A percentile compares a stretch with the other conserved stretches of the same genome.
These are phyloP conservation scores for Austroboletus niveus DNA, from an alignment of 1,284 basidiomycete genomes.

Conservation along the genomic window DNA sequence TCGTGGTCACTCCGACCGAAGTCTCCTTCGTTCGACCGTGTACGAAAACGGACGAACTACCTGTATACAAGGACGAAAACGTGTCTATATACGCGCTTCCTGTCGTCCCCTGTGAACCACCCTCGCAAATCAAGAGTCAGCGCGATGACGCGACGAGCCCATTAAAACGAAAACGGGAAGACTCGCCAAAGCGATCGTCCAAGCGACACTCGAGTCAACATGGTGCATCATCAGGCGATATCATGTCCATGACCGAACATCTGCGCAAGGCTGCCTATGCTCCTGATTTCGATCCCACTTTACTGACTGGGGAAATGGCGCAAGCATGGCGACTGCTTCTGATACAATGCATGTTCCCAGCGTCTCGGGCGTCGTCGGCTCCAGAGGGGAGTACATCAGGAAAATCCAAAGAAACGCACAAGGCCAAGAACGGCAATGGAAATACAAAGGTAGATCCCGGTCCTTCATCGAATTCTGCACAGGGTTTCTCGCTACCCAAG, in stretches of 20 bases:
- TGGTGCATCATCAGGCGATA: not conserved
- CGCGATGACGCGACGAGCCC: not conserved
- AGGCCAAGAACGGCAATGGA: conserved; percentile 1
- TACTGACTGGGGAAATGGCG: conserved; percentile 40
- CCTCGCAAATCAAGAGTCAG: not conserved
- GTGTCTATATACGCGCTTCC: conserved; percentile 65
- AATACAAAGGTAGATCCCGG: not conserved
- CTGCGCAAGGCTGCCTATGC: conserved; percentile 24
- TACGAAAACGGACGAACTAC: conserved; percentile 27
- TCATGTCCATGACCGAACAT: not conserved
- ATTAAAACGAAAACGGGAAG: conserved; percentile 48
- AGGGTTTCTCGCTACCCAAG: conserved; percentile 15
- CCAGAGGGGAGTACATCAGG: conserved; percentile 1
- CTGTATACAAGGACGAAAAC: conserved; percentile 61
- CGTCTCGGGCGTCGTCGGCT: conserved; percentile 18
- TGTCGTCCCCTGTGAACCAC: conserved; percentile 34
- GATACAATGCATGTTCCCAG: conserved; percentile 60
- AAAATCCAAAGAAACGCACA: conserved; percentile 8
- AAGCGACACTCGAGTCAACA: conserved; percentile 26
- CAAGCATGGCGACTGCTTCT: conserved; percentile 52
- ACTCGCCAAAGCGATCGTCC: conserved; percentile 33
- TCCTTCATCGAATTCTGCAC: conserved; percentile 1
- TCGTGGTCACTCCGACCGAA: conserved; percentile 50
- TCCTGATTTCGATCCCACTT: conserved; percentile 37
- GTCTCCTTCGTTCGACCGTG: conserved; percentile 34